phyloP scores from a whole-genome alignment of 345 rosid species.

The Populus simonii region DNA sequence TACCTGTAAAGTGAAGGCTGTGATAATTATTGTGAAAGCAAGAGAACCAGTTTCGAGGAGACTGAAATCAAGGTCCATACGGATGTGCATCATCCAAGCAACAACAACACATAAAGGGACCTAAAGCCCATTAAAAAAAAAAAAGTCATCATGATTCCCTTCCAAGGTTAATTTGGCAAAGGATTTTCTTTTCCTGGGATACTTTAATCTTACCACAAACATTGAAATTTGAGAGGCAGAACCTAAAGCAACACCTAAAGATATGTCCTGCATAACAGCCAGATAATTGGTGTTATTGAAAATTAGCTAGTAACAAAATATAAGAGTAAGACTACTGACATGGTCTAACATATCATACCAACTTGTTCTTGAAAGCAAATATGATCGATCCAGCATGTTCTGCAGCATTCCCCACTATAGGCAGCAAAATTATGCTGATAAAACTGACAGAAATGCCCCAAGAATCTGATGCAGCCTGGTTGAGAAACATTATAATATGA shows the following conservation, averaged over 20 bases:
- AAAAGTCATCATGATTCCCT: neutral
- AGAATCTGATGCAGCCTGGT: constrained; percentile 76
- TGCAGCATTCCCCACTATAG: constrained; percentile 96
- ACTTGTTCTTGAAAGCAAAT: constrained; percentile 81
- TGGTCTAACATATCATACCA: constrained; percentile 39
- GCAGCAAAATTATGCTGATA: constrained; percentile 79
- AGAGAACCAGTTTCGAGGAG: constrained; percentile 79
- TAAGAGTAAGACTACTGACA: neutral
- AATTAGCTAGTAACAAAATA: neutral
- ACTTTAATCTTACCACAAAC: constrained; percentile 58
- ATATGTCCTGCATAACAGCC: constrained; percentile 59
- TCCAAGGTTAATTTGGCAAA: neutral
- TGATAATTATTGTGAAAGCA: constrained; percentile 62
- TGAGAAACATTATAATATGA: neutral
- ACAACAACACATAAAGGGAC: constrained; percentile 77
- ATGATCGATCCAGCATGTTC: constrained; percentile 93
- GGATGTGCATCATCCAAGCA: constrained; percentile 71
- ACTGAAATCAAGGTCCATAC: constrained; percentile 87
- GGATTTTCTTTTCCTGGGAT: neutral
- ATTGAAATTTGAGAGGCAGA: constrained; percentile 94
- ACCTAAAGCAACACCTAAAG: constrained; percentile 81
- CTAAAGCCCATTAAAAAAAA: constrained; percentile 21
- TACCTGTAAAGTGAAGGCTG: constrained; percentile 83
- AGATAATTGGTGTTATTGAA: neutral
- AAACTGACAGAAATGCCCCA: constrained; percentile 90